Percentiles rank a stretch among this genome's conserved stretches.
Evolutionary conservation across 176 grass and related monocot species (phyloP).

Genomic region (Hsuehochloa calcarea): DNA sequence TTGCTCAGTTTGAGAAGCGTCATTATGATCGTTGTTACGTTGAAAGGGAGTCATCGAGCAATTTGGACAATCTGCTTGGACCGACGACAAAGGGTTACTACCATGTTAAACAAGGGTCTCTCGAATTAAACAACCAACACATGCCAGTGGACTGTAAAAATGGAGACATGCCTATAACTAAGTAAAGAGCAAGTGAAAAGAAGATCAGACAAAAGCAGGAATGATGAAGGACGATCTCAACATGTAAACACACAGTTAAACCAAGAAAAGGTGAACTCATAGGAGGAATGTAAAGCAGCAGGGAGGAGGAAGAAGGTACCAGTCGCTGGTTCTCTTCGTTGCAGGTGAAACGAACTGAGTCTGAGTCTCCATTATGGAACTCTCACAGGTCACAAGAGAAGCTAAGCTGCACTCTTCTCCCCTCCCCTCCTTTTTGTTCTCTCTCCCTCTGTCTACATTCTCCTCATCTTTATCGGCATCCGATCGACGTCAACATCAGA

Average conservation of each 20-base stretch:
- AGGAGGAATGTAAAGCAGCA: background rate
- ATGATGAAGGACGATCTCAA: background rate
- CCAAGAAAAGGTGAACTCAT: background rate
- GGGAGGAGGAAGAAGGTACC: slow-evolving; percentile 31
- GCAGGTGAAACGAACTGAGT: slow-evolving; percentile 41
- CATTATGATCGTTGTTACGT: background rate
- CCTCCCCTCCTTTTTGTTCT: background rate
- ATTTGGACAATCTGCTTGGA: background rate
- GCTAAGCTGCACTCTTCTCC: background rate
- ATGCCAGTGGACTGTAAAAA: background rate
- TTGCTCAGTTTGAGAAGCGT: background rate
- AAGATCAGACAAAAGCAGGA: background rate
- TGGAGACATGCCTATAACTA: background rate
- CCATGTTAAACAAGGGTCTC: background rate
- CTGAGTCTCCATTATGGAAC: slow-evolving; percentile 38
- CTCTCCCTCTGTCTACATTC: background rate
- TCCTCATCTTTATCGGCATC: slow-evolving; percentile 19
- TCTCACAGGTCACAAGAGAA: background rate
- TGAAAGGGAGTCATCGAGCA: background rate
- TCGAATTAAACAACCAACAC: background rate
- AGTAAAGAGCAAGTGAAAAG: background rate
- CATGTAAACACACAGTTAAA: background rate
- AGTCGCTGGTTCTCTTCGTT: slow-evolving; percentile 70
- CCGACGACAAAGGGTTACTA: background rate
- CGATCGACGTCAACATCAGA: slow-evolving; percentile 19